phyloP scores from a whole-genome alignment of 148 eudicot genomes.

The Chenopodium berlandieri region DNA sequence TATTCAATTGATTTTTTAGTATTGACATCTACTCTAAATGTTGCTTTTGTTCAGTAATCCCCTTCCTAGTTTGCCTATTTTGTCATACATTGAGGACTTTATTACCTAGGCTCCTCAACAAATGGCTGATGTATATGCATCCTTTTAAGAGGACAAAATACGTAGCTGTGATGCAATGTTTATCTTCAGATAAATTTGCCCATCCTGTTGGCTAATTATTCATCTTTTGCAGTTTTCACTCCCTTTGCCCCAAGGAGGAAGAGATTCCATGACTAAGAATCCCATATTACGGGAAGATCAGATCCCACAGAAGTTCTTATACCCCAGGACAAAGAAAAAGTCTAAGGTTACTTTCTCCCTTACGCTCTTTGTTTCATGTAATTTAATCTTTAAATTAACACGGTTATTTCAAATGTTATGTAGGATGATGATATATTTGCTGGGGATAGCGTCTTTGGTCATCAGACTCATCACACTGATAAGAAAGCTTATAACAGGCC shows the following conservation, averaged over 20 bases:
- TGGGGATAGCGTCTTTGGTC: constrained; percentile 48
- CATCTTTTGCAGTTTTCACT: constrained; percentile 62
- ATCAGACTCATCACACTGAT: constrained; percentile 61
- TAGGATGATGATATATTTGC: constrained; percentile 66
- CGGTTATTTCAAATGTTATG: not conserved
- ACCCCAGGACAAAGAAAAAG: constrained; percentile 79
- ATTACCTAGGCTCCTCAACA: not conserved
- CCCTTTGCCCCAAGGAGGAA: constrained; percentile 92
- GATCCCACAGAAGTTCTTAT: constrained; percentile 63
- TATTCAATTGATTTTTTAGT: not conserved
- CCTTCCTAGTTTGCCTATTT: not conserved
- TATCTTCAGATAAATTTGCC: not conserved
- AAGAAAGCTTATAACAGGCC: constrained; percentile 67
- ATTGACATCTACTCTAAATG: not conserved
- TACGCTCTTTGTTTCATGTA: not conserved
- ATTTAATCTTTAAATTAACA: not conserved
- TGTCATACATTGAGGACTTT: not conserved
- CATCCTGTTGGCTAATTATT: not conserved
- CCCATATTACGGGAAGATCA: constrained; percentile 94
- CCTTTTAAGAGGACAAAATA: not conserved
- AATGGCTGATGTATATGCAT: not conserved
- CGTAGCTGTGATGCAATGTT: not conserved
- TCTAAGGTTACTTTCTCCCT: constrained; percentile 35
- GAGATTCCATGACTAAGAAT: constrained; percentile 78
- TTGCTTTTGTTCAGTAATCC: not conserved